Evolutionary conservation across 2,329 filamentous ascomycete species (phyloP).

Genomic region (Fusarium sterilihyphosum): DNA sequence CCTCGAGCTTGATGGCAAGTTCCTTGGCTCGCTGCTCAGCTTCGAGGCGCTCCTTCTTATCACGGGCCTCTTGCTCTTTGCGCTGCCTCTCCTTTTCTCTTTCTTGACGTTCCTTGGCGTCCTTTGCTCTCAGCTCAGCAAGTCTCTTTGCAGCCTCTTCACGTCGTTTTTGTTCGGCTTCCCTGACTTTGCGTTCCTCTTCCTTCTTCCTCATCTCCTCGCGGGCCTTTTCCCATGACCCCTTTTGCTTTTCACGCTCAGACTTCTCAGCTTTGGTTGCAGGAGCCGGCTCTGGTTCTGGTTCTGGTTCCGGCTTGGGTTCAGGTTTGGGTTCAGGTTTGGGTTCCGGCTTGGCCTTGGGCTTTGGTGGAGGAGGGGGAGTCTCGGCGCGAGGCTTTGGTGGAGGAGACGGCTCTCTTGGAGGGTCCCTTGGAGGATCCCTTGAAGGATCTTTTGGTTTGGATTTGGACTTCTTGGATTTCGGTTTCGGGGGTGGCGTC

Average conservation of each 20-base stretch:
- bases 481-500: slow-evolving; percentile 40
- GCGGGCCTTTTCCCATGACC: slow-evolving; percentile 74
- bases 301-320: background rate
- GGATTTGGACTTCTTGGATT: slow-evolving; percentile 19
- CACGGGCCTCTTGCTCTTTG: slow-evolving; percentile 49
- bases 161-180: slow-evolving; percentile 68
- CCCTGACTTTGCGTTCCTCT: slow-evolving; percentile 69
- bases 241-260: slow-evolving; percentile 52
- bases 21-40: slow-evolving; percentile 45
- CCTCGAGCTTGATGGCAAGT: slow-evolving; percentile 50
- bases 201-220: slow-evolving; percentile 73
- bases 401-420: slow-evolving; percentile 36
- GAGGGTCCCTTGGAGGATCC: slow-evolving; percentile 21
- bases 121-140: slow-evolving; percentile 66
- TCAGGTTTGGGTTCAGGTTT: slow-evolving; percentile 8
- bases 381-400: slow-evolving; percentile 28
- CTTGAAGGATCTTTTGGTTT: slow-evolving; percentile 24
- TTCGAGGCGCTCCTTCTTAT: slow-evolving; percentile 44
- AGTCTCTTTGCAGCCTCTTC: slow-evolving; percentile 65
- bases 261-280: slow-evolving; percentile 9
- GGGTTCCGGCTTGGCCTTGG: slow-evolving; percentile 31
- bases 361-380: slow-evolving; percentile 38
- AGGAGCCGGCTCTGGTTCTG: slow-evolving; percentile 40
- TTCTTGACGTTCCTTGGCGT: slow-evolving; percentile 58
- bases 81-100: slow-evolving; percentile 52